Conservation (phyloP, 139 green algal species). For the Chlorella vulgaris region DNA sequence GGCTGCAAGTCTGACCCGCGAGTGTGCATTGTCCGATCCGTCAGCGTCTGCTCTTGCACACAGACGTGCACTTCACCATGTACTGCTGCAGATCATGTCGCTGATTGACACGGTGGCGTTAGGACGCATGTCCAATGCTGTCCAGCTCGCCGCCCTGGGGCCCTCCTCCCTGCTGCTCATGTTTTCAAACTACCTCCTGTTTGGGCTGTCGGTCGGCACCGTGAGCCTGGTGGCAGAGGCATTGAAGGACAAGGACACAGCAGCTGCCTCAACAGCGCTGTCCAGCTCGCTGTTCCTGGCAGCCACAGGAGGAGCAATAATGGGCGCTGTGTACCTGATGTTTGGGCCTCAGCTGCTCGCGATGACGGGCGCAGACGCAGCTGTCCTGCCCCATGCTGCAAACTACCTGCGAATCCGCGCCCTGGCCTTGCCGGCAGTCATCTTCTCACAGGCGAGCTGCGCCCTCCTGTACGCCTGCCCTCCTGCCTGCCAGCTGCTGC, state of each 20-base stretch:
- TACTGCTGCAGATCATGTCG: constrained; percentile 72
- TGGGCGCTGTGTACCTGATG: constrained; percentile 30
- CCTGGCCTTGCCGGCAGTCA: constrained; percentile 70
- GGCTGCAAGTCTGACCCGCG: too few species aligned
- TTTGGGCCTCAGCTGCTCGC: constrained; percentile 50
- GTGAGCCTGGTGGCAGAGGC: constrained; percentile 40
- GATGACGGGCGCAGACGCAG: constrained; percentile 53
- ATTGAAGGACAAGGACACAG: constrained; percentile 11
- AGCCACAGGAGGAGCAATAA: neutral
- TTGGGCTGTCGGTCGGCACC: constrained; percentile 56
- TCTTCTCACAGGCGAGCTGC: constrained; percentile 64
- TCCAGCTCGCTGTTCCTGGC: constrained; percentile 29
- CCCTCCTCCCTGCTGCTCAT: constrained; percentile 78
- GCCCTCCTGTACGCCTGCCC: neutral
- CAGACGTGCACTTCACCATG: too few species aligned
- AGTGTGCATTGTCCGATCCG: too few species aligned
- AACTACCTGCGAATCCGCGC: constrained; percentile 79
- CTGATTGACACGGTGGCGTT: constrained; percentile 80
- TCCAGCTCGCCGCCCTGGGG: constrained; percentile 74
- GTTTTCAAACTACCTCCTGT: constrained; percentile 71
- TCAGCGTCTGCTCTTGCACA: too few species aligned
- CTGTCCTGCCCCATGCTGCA: constrained; percentile 52
- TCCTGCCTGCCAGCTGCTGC: neutral
- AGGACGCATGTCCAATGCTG: constrained; percentile 51
- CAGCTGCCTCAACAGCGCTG: constrained; percentile 1